Base-by-base conservation (phyloP, 257 asterid genomes). In the Capsicum pubescens region DNA sequence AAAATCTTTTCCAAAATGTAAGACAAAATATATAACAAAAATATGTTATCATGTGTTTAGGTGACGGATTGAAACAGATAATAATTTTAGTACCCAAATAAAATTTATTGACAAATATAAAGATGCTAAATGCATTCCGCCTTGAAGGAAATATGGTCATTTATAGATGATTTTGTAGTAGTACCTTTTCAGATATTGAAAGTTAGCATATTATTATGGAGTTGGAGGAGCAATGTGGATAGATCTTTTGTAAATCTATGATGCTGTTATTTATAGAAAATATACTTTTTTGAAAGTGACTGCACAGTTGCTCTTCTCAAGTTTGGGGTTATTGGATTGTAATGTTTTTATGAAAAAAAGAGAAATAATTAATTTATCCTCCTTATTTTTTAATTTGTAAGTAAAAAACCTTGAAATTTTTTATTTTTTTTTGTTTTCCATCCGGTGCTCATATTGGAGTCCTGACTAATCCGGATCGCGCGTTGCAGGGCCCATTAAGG, bases 171-270 rank as follows among this genome's bases (percentile, higher is more conserved):
- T 66, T 13, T 66, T 66, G 72, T 48, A 16, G 77, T 39, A 39
- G 14, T 59, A 59, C 8, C n/a, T 68, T 39, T 39, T 69, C 54
- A 69, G 1, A 69, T 69, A 42, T 9, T 39, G 60, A 13, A 21
- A 74, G 60, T 74, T 50, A 15, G 2, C 39, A 70, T 9, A 72
- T 48, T 32, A 50, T 50, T 74, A 74, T 1, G 55, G 15, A 39
- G 78, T 39, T 39, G 14, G 61, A 50, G 81, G 46, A 74, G 81
- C 81, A 74, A 50, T 12, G 80, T 12, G 12, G 80, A 74, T 50
- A 50, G 60, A 74, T 50, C 44, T 35, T 74, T 71, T 74, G 80
- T 50, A 48, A 44, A 50, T 74, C 81, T 74, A 74, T 74, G 81
- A 50, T 21, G 46, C 1, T 74, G 61, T 74, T 50, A 74, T 74